A percentile compares a stretch with the other conserved stretches of the same genome.
Evolutionary conservation across 208 protist genomes (phyloP).

Genomic region (Leishmania tropica): DNA sequence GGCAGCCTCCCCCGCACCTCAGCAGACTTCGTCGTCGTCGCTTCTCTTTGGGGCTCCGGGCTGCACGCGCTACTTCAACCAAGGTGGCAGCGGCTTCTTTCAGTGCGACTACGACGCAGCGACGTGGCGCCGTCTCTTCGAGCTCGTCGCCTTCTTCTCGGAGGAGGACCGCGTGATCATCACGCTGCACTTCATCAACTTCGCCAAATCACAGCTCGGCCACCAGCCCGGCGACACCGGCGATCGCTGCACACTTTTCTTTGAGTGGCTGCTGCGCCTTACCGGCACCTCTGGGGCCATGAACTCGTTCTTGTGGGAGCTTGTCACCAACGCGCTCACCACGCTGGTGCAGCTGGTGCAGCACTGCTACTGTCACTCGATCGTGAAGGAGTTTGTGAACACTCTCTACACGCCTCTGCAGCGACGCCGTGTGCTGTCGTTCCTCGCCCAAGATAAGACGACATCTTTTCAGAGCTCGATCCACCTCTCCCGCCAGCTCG

Average conservation of each 20-base stretch:
- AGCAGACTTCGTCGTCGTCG: background rate
- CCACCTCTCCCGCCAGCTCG: conserved; percentile 42
- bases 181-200: conserved; percentile 54
- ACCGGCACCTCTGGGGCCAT: conserved; percentile 39
- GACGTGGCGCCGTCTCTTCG: conserved; percentile 66
- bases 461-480: conserved; percentile 49
- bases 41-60: background rate
- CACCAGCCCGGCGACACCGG: conserved; percentile 36
- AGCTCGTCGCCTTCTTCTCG: conserved; percentile 40
- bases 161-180: conserved; percentile 67
- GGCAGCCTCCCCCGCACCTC: background rate
- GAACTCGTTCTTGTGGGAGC: conserved; percentile 64
- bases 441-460: conserved; percentile 55
- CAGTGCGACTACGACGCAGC: conserved; percentile 71
- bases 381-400: conserved; percentile 52
- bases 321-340: conserved; percentile 47
- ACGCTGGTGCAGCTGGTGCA: conserved; percentile 52
- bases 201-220: conserved; percentile 55
- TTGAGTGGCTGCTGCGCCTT: conserved; percentile 61
- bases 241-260: conserved; percentile 63
- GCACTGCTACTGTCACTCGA: conserved; percentile 44
- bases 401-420: conserved; percentile 50
- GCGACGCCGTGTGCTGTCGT: conserved; percentile 46
- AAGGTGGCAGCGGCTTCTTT: conserved; percentile 45
- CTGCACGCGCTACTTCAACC: conserved; percentile 52